phyloP scores from a whole-genome alignment of 306 rosid genomes.

The Vicia sativa region DNA sequence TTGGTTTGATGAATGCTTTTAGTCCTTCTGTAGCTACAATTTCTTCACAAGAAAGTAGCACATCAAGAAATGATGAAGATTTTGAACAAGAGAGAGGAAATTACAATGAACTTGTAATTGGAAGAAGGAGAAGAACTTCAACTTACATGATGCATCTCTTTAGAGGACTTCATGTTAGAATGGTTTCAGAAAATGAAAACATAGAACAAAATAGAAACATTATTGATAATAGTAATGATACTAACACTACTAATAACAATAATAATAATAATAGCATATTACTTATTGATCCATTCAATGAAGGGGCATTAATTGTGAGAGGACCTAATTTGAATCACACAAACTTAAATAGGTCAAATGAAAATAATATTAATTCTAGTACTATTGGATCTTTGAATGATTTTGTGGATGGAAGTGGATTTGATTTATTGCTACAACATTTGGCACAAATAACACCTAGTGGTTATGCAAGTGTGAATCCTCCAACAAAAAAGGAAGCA shows the following conservation, averaged over 20 bases:
- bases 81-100: constrained; percentile 34
- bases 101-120: constrained; percentile 36
- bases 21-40: constrained; percentile 40
- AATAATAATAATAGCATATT: not conserved
- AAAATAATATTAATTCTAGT: constrained; percentile 10
- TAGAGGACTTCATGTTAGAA: constrained; percentile 36
- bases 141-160: constrained; percentile 42
- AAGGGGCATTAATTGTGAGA: constrained; percentile 46
- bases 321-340: constrained; percentile 40
- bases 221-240: not conserved
- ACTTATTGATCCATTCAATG: constrained; percentile 31
- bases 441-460: constrained; percentile 69
- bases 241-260: not conserved
- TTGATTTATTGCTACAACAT: constrained; percentile 65
- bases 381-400: constrained; percentile 62
- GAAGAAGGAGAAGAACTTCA: constrained; percentile 44
- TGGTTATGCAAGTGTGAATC: constrained; percentile 64
- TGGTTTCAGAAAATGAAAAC: constrained; percentile 40
- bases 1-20: constrained; percentile 49
- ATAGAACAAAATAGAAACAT: constrained; percentile 32
- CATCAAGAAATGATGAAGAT: constrained; percentile 32
- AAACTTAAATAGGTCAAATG: constrained; percentile 32
- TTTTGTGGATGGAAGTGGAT: constrained; percentile 66
- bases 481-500: constrained; percentile 71
- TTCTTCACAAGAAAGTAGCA: constrained; percentile 23